Evolutionary conservation across 306 rosid genomes (phyloP).

Genomic region (Begonia fuchsioides): DNA sequence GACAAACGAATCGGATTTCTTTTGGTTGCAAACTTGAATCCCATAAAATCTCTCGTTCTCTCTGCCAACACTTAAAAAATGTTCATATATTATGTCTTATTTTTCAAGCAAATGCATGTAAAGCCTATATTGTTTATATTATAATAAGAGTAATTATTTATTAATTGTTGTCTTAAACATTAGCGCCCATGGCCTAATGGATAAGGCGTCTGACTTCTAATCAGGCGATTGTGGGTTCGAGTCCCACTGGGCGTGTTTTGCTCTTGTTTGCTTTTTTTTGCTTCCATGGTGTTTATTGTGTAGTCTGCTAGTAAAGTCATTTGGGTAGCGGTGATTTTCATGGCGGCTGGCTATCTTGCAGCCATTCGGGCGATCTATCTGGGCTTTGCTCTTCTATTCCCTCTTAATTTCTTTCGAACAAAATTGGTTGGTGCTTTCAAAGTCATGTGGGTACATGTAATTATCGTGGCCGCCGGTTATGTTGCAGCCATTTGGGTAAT

Average conservation of each 20-base stretch:
- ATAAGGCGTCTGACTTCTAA: constrained; percentile 48
- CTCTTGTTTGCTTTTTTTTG: background rate
- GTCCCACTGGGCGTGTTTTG: constrained; percentile 63
- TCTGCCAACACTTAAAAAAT: too few relatives aligned
- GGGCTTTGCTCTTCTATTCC: constrained; percentile 2
- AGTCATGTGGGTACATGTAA: constrained; percentile 54
- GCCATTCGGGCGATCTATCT: constrained; percentile 53
- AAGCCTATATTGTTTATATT: too few relatives aligned
- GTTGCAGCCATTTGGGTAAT: constrained; percentile 60
- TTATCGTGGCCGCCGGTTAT: constrained; percentile 47
- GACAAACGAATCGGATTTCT: too few relatives aligned
- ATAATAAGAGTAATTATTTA: too few relatives aligned
- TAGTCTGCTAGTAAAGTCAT: constrained; percentile 63
- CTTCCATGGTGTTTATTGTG: too few relatives aligned
- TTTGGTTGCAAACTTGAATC: too few relatives aligned
- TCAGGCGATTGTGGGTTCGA: constrained; percentile 49
- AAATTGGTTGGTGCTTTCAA: constrained; percentile 26
- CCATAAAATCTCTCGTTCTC: too few relatives aligned
- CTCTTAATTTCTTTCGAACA: too few relatives aligned
- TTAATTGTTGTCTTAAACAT: too few relatives aligned
- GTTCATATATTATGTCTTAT: too few relatives aligned
- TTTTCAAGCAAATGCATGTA: too few relatives aligned
- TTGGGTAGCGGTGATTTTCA: constrained; percentile 60
- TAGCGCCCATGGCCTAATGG: constrained; percentile 48
- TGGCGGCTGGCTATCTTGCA: constrained; percentile 46